phyloP scores from a whole-genome alignment of 1,284 basidiomycete genomes.

The Erythrobasidium hasegawianum region DNA sequence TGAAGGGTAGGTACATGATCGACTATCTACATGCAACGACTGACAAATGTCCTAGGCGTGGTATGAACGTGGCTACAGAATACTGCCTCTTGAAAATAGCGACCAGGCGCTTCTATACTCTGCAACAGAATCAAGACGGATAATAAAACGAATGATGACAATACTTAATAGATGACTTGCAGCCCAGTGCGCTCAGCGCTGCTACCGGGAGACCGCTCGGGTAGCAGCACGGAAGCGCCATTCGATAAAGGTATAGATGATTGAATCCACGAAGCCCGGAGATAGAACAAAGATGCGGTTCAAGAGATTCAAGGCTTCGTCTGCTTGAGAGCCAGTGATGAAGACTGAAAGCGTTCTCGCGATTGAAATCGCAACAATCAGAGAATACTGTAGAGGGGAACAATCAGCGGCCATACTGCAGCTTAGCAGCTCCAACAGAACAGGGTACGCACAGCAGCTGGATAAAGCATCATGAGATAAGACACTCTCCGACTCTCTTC shows the following conservation, averaged over 20 bases:
- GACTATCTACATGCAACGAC: too few species aligned
- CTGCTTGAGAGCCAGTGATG: constrained; percentile 4
- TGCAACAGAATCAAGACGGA: too few species aligned
- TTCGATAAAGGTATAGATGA: constrained; percentile 36
- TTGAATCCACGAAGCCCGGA: constrained; percentile 26
- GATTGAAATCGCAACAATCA: constrained; percentile 20
- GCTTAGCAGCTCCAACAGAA: background rate
- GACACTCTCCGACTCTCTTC: constrained; percentile 32
- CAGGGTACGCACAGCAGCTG: constrained; percentile 29
- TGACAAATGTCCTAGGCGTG: too few species aligned
- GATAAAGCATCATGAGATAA: constrained; percentile 36
- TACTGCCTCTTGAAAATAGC: too few species aligned
- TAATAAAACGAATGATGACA: too few species aligned
- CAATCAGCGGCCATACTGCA: background rate
- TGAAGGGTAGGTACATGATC: too few species aligned
- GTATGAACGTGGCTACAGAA: too few species aligned
- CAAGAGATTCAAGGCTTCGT: constrained; percentile 5
- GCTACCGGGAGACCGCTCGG: background rate
- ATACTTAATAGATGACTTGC: too few species aligned
- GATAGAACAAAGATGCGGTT: constrained; percentile 17
- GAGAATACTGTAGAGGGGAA: constrained; percentile 2
- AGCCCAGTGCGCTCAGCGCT: background rate
- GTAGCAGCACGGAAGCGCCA: constrained; percentile 29
- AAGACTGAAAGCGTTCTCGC: constrained; percentile 3
- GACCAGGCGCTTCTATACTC: too few species aligned